phyloP scores from a whole-genome alignment of 331 rosid species.

The Rosa hybrid region DNA sequence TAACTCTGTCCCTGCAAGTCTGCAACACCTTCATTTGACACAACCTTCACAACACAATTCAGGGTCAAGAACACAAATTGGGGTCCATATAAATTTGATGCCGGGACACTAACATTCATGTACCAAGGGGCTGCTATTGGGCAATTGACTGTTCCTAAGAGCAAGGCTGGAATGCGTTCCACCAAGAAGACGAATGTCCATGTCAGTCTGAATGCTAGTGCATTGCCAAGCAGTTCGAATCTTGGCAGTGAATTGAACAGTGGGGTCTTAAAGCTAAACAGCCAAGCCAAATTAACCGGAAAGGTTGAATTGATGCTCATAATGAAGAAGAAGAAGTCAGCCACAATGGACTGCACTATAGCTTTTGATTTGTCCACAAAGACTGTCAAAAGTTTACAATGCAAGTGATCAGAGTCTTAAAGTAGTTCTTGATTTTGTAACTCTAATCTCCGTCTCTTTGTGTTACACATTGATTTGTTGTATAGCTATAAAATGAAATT shows the following conservation, averaged over 20 bases:
- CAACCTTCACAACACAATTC: conserved; percentile 2
- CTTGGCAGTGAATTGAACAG: conserved; percentile 19
- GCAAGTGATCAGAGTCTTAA: not conserved
- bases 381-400: not conserved
- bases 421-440: not conserved
- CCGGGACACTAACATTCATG: not conserved
- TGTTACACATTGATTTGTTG: not conserved
- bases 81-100: not conserved
- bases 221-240: not conserved
- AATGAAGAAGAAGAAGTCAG: conserved; percentile 5
- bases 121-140: not conserved
- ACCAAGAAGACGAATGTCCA: conserved; percentile 13
- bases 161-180: conserved; percentile 9
- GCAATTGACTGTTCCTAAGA: not conserved
- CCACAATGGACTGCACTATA: conserved; percentile 34
- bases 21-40: conserved; percentile 10
- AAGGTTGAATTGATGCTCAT: not conserved
- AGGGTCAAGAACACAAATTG: conserved; percentile 20
- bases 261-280: conserved; percentile 33
- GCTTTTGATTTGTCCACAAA: not conserved
- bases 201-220: not conserved
- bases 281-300: conserved; percentile 19
- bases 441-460: not conserved
- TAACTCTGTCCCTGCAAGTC: not conserved
- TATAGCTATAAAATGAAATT: not conserved